These are phyloP conservation scores for Polytrichum formosum DNA, from an alignment of 225 moss, liverwort and hornwort species.

Conservation along the genomic window DNA sequence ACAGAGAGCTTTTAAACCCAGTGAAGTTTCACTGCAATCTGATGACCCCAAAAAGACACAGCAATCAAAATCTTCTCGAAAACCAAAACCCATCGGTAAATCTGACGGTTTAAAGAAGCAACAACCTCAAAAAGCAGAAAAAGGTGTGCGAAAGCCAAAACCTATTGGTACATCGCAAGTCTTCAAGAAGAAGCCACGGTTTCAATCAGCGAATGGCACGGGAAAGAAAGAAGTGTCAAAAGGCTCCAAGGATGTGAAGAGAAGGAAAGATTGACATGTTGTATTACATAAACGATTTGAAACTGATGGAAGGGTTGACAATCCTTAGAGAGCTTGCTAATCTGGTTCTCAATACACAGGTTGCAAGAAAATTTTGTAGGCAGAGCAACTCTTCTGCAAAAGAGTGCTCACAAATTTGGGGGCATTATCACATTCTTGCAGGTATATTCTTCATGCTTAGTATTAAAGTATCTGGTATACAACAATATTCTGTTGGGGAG, in stretches of 20 bases:
- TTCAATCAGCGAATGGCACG: not conserved
- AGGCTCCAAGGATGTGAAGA: not conserved
- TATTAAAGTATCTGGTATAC: no score
- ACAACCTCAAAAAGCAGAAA: not conserved
- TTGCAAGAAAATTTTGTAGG: not conserved
- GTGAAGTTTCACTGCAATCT: constrained; percentile 12
- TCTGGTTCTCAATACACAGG: not conserved
- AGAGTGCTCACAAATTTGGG: not conserved
- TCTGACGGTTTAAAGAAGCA: not conserved
- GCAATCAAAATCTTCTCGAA: constrained; percentile 17
- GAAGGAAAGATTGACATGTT: not conserved
- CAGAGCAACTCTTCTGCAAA: no score
- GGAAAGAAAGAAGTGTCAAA: not conserved
- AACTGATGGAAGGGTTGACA: not conserved
- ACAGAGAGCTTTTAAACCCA: constrained; percentile 23
- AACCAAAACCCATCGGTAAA: not conserved
- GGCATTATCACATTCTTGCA: not conserved
- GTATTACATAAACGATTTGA: not conserved
- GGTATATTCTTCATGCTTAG: not conserved
- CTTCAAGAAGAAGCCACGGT: not conserved
- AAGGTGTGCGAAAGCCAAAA: not conserved
- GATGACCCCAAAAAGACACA: constrained; percentile 19
- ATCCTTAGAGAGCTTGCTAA: not conserved
- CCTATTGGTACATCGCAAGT: not conserved
- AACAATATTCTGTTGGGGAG: no score